A percentile compares a stretch with the other conserved stretches of the same genome.
Evolutionary conservation across 1,139 yeast species (phyloP).

Genomic region (Magnusiomyces suaveolens): DNA sequence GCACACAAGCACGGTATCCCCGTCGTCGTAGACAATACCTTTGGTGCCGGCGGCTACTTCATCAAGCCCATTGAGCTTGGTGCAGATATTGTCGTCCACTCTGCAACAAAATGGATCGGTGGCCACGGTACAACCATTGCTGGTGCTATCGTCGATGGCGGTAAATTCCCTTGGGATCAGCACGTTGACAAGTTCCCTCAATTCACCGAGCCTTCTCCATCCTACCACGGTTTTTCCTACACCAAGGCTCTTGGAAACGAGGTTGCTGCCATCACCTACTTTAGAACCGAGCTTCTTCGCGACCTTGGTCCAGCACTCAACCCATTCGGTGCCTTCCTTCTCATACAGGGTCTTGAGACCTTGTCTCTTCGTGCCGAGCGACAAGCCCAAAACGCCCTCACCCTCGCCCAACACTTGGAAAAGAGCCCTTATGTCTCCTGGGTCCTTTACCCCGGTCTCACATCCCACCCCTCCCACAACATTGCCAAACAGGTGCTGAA

Average conservation of each 20-base stretch:
- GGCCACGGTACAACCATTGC: constrained; percentile 96
- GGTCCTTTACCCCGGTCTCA: constrained; percentile 89
- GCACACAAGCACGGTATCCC: constrained; percentile 89
- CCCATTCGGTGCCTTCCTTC: constrained; percentile 81
- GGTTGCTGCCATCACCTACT: constrained; percentile 68
- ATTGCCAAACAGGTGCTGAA: constrained; percentile 71
- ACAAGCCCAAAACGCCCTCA: constrained; percentile 76
- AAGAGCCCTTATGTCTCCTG: constrained; percentile 62
- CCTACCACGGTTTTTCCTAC: constrained; percentile 81
- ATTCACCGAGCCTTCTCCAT: constrained; percentile 80
- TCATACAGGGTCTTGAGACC: constrained; percentile 88
- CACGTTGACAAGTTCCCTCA: constrained; percentile 82
- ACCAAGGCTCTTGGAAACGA: constrained; percentile 68
- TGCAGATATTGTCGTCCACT: constrained; percentile 75
- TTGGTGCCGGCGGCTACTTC: constrained; percentile 92
- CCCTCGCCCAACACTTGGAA: constrained; percentile 70
- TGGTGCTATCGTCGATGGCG: constrained; percentile 83
- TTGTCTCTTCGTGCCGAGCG: constrained; percentile 88
- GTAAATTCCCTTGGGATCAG: constrained; percentile 84
- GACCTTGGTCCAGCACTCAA: constrained; percentile 85
- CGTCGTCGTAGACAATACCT: constrained; percentile 91
- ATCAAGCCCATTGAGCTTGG: constrained; percentile 81
- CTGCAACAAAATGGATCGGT: constrained; percentile 97
- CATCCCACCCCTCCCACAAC: constrained; percentile 72
- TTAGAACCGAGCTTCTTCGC: constrained; percentile 77